Conservation (phyloP, 2,329 filamentous ascomycete species). For the Pseudocercospora cruenta region DNA sequence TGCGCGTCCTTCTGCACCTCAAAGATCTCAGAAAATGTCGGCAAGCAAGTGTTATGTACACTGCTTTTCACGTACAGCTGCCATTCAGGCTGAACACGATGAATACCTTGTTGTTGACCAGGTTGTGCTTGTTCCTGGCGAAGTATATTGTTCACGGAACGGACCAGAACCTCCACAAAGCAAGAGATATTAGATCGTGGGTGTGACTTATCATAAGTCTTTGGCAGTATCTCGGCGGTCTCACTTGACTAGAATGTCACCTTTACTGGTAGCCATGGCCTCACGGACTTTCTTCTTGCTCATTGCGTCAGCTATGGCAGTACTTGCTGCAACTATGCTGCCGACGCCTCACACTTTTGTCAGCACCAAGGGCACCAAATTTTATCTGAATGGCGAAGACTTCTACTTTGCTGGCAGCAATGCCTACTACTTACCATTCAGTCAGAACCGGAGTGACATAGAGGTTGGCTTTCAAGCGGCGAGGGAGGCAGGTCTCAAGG, state of each 20-base stretch:
- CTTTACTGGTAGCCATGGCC: not conserved
- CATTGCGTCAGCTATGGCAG: not conserved
- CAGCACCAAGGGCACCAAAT: slow-evolving; percentile 54
- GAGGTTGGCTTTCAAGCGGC: slow-evolving; percentile 52
- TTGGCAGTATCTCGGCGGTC: not conserved
- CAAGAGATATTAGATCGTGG: not conserved
- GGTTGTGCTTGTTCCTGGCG: not conserved
- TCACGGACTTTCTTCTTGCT: not conserved
- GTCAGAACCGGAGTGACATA: slow-evolving; percentile 54
- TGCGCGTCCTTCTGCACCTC: too few relatives aligned
- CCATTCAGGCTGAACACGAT: not conserved
- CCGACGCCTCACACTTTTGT: slow-evolving; percentile 44
- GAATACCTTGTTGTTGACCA: not conserved
- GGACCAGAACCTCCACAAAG: not conserved
- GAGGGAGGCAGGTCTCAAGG: slow-evolving; percentile 54
- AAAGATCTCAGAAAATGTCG: too few relatives aligned
- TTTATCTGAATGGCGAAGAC: slow-evolving; percentile 58
- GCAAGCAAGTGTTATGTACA: too few relatives aligned
- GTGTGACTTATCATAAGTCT: not conserved
- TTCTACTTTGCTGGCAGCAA: slow-evolving; percentile 63
- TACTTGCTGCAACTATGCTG: not conserved
- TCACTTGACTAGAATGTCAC: not conserved
- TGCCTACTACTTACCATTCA: slow-evolving; percentile 59
- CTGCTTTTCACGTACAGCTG: not conserved
- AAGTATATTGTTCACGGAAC: not conserved